A percentile compares a stretch with the other conserved stretches of the same genome.
Conservation (phyloP, 2,329 filamentous ascomycete genomes). For the Teratosphaeria gauchensis region DNA sequence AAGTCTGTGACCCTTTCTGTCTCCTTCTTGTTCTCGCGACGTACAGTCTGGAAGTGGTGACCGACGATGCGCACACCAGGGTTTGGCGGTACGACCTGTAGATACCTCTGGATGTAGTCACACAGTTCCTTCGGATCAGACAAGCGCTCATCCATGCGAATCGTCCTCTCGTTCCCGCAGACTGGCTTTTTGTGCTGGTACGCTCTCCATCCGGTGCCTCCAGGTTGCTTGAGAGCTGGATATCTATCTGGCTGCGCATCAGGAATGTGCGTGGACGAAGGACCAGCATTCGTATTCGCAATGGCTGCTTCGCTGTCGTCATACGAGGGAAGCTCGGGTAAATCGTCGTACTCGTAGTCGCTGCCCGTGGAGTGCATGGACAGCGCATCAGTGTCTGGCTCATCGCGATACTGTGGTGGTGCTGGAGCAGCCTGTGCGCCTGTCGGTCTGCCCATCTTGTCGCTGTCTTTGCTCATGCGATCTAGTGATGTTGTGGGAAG, state of each 20-base stretch:
- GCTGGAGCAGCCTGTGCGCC: not conserved
- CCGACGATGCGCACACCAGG: constrained; percentile 18
- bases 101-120: constrained; percentile 16
- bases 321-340: constrained; percentile 19
- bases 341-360: constrained; percentile 21
- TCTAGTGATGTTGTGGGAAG: not conserved
- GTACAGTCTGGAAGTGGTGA: constrained; percentile 16
- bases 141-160: constrained; percentile 20
- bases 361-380: constrained; percentile 21
- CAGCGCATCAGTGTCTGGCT: constrained; percentile 17
- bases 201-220: not conserved
- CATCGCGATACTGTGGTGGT: constrained; percentile 12
- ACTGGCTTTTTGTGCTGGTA: constrained; percentile 1
- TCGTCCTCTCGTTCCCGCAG: constrained; percentile 14
- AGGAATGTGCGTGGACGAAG: not conserved
- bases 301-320: constrained; percentile 16
- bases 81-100: constrained; percentile 13
- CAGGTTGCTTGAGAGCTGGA: constrained; percentile 6
- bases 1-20: constrained; percentile 19
- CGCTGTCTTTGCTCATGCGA: not conserved
- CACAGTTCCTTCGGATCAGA: constrained; percentile 13
- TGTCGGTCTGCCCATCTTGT: constrained; percentile 3
- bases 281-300: not conserved
- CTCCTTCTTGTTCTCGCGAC: constrained; percentile 20
- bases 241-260: constrained; percentile 8